Evolutionary conservation across 768 basidiomycete genomes (phyloP).

Genomic region (Boletus pseudopeckii): DNA sequence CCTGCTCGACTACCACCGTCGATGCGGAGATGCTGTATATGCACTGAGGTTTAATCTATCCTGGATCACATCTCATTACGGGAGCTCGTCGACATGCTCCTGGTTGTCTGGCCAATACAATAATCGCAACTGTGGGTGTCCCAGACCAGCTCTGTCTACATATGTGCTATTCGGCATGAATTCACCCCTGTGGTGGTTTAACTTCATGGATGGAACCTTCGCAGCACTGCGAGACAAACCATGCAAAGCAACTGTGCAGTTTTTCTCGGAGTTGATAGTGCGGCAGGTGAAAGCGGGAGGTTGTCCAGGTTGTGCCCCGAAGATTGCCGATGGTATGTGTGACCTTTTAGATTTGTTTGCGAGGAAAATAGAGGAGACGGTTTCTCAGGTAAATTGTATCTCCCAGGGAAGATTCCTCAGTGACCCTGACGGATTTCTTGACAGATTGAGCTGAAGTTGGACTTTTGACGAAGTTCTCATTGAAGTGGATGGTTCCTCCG

Average conservation of each 20-base stretch:
- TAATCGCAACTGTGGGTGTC: background rate
- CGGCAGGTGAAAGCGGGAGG: background rate
- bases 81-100: background rate
- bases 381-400: background rate
- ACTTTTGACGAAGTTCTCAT: background rate
- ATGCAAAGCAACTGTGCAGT: conserved; percentile 9
- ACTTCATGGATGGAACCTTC: conserved; percentile 15
- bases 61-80: conserved; percentile 12
- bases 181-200: conserved; percentile 15
- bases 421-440: background rate
- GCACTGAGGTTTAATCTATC: background rate
- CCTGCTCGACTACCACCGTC: conserved; percentile 18
- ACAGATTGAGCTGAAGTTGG: background rate
- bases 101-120: background rate
- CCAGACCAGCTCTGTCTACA: background rate
- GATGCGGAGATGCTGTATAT: conserved; percentile 13
- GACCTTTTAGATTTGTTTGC: background rate
- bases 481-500: background rate
- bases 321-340: conserved; percentile 9
- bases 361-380: conserved; percentile 7
- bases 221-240: conserved; percentile 18
- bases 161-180: background rate
- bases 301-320: conserved; percentile 2
- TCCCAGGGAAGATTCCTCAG: background rate
- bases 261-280: background rate